Percentiles rank a stretch among this genome's conserved stretches.
Evolutionary conservation across 495 filamentous ascomycete genomes (phyloP).

Genomic region (Talaromyces stipitatus): DNA sequence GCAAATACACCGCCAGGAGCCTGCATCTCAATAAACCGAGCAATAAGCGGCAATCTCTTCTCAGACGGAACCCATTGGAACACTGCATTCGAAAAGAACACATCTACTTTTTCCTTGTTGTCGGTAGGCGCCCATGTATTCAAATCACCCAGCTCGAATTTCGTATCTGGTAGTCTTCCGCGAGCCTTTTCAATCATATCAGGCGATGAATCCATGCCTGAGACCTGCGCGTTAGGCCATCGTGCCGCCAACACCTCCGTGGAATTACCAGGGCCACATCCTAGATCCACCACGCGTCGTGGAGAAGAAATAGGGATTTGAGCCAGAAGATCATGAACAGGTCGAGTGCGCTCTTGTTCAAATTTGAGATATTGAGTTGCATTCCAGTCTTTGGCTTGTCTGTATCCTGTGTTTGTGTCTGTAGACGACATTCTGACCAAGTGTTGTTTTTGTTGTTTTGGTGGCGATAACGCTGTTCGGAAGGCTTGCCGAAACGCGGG

Average conservation of each 20-base stretch:
- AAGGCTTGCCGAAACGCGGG: neutral
- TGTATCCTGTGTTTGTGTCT: neutral
- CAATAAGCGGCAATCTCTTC: constrained; percentile 34
- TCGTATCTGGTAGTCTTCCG: constrained; percentile 16
- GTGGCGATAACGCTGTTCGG: constrained; percentile 1
- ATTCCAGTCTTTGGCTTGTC: constrained; percentile 31
- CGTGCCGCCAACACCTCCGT: constrained; percentile 33
- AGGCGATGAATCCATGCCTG: constrained; percentile 45
- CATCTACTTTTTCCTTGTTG: constrained; percentile 17
- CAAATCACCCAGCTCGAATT: constrained; percentile 34
- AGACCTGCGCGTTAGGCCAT: constrained; percentile 37
- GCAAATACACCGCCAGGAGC: constrained; percentile 40
- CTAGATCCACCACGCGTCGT: constrained; percentile 40
- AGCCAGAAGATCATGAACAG: constrained; percentile 37
- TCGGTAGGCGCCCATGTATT: constrained; percentile 21
- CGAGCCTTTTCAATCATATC: constrained; percentile 46
- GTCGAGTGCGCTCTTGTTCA: constrained; percentile 33
- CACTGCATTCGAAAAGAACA: constrained; percentile 49
- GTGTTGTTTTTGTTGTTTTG: neutral
- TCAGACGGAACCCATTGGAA: constrained; percentile 44
- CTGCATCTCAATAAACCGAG: constrained; percentile 29
- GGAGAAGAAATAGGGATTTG: constrained; percentile 26
- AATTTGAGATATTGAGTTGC: constrained; percentile 44
- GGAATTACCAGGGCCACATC: constrained; percentile 49
- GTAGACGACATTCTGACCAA: neutral